Base-by-base conservation (phyloP, 23 red algal genomes). In the Gracilariopsis chorda region DNA sequence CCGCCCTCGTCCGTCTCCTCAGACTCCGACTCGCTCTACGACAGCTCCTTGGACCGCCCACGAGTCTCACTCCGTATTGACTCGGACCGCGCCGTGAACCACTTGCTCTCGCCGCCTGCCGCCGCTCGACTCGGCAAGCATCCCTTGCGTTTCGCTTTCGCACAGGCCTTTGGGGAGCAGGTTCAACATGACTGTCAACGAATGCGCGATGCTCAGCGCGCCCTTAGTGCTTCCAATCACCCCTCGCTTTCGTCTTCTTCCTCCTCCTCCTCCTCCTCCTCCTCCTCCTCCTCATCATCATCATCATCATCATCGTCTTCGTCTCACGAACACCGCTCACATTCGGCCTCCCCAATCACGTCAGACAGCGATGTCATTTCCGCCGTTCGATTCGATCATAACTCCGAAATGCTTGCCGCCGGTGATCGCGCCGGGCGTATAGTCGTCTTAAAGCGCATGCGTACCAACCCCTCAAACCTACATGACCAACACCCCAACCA, bases 91-190 rank as follows among this genome's bases (percentile, higher is more conserved):
- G 55, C 55, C 55, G n/a, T 19, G 17, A 19, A 4, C 27, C 55
- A 49, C 32, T 36, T 49, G 19, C 77, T 30, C 27, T 80, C 77
- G 3, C 80, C 80, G 55, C 63, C 63, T 1, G 44, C 63, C 27
- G 69, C 67, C 48, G 84, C 64, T 25, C 41, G 83, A 67, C 40
- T 46, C 69, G 51, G 69, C 14, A 35, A 37, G 14, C 80, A 94
- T 70, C 76, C 83, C 27, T 21, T 86, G 30, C 81, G 63, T 14
- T 94, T 86, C 44, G 53, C 65, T 12, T 96, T 96, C 70, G 94
- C 94, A 1, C 94, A 96, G 73, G 94, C 94, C 0, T 96, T 96
- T 88, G 94, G 94, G 36, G 94, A 96, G 41, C n/a, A n/a, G n/a
- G n/a, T n/a, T n/a, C n/a, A n/a, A n/a, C n/a, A n/a, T n/a, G n/a